Conservation (phyloP, 306 rosid genomes). For the Malus orientalis region DNA sequence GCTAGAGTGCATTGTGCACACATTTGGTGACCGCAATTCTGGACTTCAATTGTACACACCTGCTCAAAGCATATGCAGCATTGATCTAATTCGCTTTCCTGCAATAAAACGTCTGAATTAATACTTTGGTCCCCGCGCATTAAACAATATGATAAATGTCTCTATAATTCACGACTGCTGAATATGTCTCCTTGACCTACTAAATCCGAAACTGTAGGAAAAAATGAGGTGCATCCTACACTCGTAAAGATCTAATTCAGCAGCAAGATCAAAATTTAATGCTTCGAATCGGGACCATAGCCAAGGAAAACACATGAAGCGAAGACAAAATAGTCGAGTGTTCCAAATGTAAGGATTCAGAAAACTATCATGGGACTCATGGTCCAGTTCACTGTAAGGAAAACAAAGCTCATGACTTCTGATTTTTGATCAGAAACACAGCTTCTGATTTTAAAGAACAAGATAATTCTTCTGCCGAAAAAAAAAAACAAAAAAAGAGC, state of each 20-base stretch:
- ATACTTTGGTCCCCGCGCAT: constrained; percentile 2
- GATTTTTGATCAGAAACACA: background rate
- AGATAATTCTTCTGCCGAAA: background rate
- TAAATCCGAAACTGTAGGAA: background rate
- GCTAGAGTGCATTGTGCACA: constrained; percentile 93
- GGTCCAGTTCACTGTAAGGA: background rate
- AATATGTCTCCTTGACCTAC: background rate
- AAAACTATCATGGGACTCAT: background rate
- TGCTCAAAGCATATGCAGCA: constrained; percentile 99
- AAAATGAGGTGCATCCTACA: no score
- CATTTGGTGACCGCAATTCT: constrained; percentile 88
- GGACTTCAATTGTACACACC: constrained; percentile 76
- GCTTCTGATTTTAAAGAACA: background rate
- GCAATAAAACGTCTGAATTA: constrained; percentile 24
- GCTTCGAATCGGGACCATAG: background rate
- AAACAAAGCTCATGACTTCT: background rate
- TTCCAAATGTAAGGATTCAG: background rate
- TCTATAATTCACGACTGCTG: background rate
- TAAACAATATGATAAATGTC: background rate
- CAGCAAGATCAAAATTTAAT: background rate
- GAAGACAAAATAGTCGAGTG: background rate
- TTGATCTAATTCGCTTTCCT: constrained; percentile 72
- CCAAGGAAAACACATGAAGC: background rate
- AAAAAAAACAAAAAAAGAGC: background rate
- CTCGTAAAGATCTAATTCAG: background rate